A percentile compares a stretch with the other conserved stretches of the same genome.
Conservation (phyloP, 148 eudicot genomes). For the Diospyros lotus region DNA sequence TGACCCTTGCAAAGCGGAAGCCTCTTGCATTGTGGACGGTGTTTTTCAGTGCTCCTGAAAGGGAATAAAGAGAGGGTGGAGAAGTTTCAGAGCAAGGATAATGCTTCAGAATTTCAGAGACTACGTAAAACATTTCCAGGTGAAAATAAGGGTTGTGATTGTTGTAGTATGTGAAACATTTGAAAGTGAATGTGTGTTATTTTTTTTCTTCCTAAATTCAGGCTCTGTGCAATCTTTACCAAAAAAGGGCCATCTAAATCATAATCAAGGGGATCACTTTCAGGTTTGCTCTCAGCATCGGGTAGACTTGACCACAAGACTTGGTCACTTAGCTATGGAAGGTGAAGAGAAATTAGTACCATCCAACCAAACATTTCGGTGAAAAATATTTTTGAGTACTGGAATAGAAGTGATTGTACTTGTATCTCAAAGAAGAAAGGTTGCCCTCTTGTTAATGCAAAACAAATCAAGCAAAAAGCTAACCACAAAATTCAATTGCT, state of each 20-base stretch:
- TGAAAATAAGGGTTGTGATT: no score
- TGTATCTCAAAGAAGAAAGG: not conserved
- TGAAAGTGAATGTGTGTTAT: not conserved
- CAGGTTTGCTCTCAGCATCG: not conserved
- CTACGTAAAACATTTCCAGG: not conserved
- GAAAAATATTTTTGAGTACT: not conserved
- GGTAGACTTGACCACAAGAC: not conserved
- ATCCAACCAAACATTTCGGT: not conserved
- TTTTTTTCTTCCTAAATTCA: not conserved
- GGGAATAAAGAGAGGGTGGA: no score
- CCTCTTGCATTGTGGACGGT: no score
- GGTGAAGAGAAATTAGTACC: no score
- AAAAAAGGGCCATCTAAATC: not conserved
- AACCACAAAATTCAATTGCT: slow-evolving; percentile 81
- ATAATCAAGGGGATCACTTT: slow-evolving; percentile 6
- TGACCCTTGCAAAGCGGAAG: no score
- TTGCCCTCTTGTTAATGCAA: not conserved
- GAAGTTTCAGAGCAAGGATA: not conserved
- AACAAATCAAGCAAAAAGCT: slow-evolving; percentile 2
- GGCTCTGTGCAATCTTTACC: no score
- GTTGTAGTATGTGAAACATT: no score
- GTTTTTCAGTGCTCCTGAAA: no score
- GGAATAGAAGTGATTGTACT: not conserved
- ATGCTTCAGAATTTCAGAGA: not conserved
- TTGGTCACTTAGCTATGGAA: no score